A percentile compares a stretch with the other conserved stretches of the same genome.
Evolutionary conservation across 2,329 filamentous ascomycete species (phyloP).

Genomic region (Fusarium sp.): DNA sequence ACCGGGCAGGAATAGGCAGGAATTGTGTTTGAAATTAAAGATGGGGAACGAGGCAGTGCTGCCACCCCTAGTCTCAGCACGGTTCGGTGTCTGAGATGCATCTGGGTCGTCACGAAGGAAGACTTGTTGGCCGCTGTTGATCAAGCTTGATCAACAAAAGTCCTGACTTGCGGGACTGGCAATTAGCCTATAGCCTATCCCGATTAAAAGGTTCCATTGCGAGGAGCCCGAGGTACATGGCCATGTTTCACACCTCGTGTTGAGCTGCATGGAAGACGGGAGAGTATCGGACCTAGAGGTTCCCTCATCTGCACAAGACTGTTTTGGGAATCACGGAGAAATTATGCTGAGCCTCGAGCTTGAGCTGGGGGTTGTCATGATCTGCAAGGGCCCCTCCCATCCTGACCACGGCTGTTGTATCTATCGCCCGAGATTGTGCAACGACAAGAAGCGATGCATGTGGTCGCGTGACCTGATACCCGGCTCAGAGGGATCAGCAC

Average conservation of each 20-base stretch:
- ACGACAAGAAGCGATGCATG: not conserved
- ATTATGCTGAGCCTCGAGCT: not conserved
- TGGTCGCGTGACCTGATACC: slow-evolving; percentile 8
- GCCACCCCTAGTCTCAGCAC: not conserved
- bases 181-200: not conserved
- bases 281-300: not conserved
- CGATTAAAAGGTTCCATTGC: not conserved
- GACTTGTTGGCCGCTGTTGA: not conserved
- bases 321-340: slow-evolving; percentile 2
- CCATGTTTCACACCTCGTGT: not conserved
- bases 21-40: not conserved
- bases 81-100: not conserved
- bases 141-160: not conserved
- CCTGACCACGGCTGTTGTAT: not conserved
- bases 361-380: not conserved
- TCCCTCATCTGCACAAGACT: not conserved
- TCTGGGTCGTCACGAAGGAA: not conserved
- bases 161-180: not conserved
- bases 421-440: not conserved
- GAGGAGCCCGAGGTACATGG: not conserved
- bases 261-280: not conserved
- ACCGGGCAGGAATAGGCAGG: not conserved
- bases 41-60: not conserved
- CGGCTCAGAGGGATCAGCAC: slow-evolving; percentile 4
- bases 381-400: not conserved